A percentile compares a stretch with the other conserved stretches of the same genome.
phyloP scores from a whole-genome alignment of 2,329 filamentous ascomycete species.

The Beauveria scarabaeidicola region DNA sequence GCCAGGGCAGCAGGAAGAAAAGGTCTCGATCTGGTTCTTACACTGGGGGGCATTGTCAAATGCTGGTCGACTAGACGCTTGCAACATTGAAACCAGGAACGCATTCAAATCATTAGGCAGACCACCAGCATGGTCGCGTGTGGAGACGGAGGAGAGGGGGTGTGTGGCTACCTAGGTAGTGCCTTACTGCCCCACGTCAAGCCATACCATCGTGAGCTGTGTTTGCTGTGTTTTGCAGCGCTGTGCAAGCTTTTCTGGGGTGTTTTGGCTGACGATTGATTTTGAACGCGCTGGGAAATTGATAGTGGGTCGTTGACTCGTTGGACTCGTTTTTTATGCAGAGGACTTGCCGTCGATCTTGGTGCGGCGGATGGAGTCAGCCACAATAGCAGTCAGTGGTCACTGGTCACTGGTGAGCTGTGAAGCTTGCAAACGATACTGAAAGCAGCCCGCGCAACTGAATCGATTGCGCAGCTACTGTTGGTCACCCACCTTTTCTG shows the following conservation, averaged over 20 bases:
- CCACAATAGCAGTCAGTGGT: not conserved
- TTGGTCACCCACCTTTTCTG: not conserved
- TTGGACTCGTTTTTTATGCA: not conserved
- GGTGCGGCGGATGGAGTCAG: not conserved
- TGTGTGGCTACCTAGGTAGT: not conserved
- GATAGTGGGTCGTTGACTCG: constrained; percentile 3
- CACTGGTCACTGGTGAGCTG: no score
- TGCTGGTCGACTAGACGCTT: not conserved
- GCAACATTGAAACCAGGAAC: constrained; percentile 10
- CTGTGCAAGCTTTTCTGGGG: no score
- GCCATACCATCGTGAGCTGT: no score
- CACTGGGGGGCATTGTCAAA: not conserved
- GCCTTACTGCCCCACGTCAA: no score
- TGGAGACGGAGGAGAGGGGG: not conserved
- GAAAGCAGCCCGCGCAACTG: not conserved
- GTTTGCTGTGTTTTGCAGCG: no score
- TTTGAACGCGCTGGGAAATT: constrained; percentile 1
- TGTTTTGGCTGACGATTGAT: not conserved
- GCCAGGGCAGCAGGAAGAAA: not conserved
- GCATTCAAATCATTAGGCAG: not conserved
- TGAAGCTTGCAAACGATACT: not conserved
- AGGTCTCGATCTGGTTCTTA: not conserved
- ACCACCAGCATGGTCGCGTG: not conserved
- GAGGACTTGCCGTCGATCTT: not conserved
- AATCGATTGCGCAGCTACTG: not conserved